A percentile compares a stretch with the other conserved stretches of the same genome.
Conservation (phyloP, 2,329 filamentous ascomycete genomes). For the Cladophialophora psammophila region DNA sequence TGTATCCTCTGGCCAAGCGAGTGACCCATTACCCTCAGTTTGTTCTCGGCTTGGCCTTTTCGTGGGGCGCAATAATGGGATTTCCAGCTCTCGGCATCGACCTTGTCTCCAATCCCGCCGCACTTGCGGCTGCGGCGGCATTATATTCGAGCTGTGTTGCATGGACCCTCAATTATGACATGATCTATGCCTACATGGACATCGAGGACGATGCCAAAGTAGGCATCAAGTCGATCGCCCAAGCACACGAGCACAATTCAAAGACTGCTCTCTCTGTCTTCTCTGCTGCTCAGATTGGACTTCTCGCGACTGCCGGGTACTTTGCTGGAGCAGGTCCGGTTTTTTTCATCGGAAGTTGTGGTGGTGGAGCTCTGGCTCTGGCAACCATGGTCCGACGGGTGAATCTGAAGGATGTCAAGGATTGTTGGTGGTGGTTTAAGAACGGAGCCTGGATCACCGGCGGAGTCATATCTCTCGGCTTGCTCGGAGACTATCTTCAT, state of each 20-base stretch:
- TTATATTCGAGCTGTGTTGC: conserved; percentile 57
- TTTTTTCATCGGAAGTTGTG: conserved; percentile 66
- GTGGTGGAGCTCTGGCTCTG: conserved; percentile 62
- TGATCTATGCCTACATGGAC: conserved; percentile 62
- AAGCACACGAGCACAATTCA: conserved; percentile 57
- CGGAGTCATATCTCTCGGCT: conserved; percentile 63
- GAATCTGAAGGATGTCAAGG: conserved; percentile 62
- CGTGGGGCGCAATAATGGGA: conserved; percentile 59
- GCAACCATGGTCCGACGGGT: conserved; percentile 67
- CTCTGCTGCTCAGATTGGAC: conserved; percentile 51
- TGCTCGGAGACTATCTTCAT: conserved; percentile 62
- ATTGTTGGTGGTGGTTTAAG: conserved; percentile 72
- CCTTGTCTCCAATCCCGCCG: conserved; percentile 49
- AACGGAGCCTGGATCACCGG: conserved; percentile 69
- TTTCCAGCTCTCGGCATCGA: conserved; percentile 56
- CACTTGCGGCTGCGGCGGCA: conserved; percentile 49
- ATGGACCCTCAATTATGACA: conserved; percentile 60
- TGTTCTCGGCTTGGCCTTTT: conserved; percentile 60
- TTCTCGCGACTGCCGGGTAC: conserved; percentile 54
- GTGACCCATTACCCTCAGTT: conserved; percentile 62
- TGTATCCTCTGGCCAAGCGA: conserved; percentile 62
- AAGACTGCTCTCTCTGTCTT: conserved; percentile 53
- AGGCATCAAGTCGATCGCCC: conserved; percentile 60
- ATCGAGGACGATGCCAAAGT: conserved; percentile 58
- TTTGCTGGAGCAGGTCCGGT: conserved; percentile 63